Evolutionary conservation across 176 grass and related monocot species (phyloP).

Genomic region (Paspalum notatum): DNA sequence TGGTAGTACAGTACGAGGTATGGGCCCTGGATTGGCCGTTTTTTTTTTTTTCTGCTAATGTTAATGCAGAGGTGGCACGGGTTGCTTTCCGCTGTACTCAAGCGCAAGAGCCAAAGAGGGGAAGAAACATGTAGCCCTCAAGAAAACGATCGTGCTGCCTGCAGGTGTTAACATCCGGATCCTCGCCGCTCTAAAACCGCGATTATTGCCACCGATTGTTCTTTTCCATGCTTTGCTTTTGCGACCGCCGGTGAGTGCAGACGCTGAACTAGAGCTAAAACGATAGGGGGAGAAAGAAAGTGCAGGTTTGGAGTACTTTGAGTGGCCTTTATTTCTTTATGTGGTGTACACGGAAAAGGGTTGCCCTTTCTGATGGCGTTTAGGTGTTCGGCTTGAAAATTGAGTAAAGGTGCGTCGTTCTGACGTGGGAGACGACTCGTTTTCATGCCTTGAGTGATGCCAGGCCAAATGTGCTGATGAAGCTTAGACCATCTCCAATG

Average conservation of each 20-base stretch:
- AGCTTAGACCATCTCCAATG: no score
- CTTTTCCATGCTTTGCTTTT: not conserved
- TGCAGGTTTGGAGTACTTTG: not conserved
- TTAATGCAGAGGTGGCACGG: conserved; percentile 15
- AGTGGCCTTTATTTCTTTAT: conserved; percentile 9
- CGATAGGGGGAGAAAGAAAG: not conserved
- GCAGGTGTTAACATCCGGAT: conserved; percentile 1
- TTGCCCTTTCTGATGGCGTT: not conserved
- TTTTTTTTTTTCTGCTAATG: no score
- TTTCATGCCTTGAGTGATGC: conserved; percentile 5
- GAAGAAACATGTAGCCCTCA: conserved; percentile 41
- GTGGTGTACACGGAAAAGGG: not conserved
- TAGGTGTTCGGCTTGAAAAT: conserved; percentile 31
- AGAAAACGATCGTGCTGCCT: not conserved
- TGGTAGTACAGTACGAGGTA: not conserved
- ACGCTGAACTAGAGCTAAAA: not conserved
- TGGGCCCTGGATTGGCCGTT: conserved; percentile 13
- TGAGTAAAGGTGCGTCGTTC: not conserved
- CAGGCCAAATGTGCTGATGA: not conserved
- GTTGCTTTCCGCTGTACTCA: conserved; percentile 33
- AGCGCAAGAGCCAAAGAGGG: conserved; percentile 2
- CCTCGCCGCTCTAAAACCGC: no score
- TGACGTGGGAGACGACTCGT: conserved; percentile 3
- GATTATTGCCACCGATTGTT: not conserved
- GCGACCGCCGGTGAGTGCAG: not conserved